Conservation (phyloP, 2,329 filamentous ascomycete genomes). For the Cladosporium sp. region DNA sequence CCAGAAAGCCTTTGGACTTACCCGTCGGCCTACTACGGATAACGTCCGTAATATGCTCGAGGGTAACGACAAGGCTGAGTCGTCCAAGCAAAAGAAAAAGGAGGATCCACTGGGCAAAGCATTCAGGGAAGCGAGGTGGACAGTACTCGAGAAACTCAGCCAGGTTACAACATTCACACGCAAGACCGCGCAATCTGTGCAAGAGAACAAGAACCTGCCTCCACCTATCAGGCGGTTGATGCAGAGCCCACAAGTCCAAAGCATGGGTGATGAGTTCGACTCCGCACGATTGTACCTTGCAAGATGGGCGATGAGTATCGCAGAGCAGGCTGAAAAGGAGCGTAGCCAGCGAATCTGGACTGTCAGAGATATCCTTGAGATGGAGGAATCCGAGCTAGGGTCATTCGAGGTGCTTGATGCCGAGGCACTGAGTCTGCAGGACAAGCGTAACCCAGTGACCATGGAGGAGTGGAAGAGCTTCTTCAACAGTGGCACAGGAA, state of each 20-base stretch:
- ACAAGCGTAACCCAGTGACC: constrained; percentile 72
- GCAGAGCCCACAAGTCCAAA: constrained; percentile 90
- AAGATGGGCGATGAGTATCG: constrained; percentile 97
- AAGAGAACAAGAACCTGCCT: constrained; percentile 86
- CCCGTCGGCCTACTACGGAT: constrained; percentile 48
- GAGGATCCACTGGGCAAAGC: constrained; percentile 95
- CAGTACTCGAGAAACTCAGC: constrained; percentile 91
- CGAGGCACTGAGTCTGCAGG: constrained; percentile 67
- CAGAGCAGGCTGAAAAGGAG: constrained; percentile 91
- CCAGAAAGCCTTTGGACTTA: constrained; percentile 68
- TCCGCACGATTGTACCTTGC: constrained; percentile 91
- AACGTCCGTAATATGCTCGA: constrained; percentile 42
- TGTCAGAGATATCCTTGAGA: constrained; percentile 83
- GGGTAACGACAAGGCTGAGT: constrained; percentile 32
- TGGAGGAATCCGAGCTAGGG: constrained; percentile 90
- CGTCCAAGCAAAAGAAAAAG: constrained; percentile 45
- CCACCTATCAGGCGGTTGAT: constrained; percentile 81
- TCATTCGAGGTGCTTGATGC: constrained; percentile 92
- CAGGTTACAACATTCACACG: constrained; percentile 95
- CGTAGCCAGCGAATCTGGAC: constrained; percentile 86
- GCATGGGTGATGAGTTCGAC: constrained; percentile 93
- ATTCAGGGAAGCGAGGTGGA: constrained; percentile 93
- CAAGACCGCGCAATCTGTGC: constrained; percentile 83
- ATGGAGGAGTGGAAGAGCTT: constrained; percentile 86
- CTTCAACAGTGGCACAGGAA: constrained; percentile 72